Percentiles rank a stretch among this genome's conserved stretches.
Evolutionary conservation across 148 eudicot species (phyloP).

Genomic region (Dianthus caryophyllus): DNA sequence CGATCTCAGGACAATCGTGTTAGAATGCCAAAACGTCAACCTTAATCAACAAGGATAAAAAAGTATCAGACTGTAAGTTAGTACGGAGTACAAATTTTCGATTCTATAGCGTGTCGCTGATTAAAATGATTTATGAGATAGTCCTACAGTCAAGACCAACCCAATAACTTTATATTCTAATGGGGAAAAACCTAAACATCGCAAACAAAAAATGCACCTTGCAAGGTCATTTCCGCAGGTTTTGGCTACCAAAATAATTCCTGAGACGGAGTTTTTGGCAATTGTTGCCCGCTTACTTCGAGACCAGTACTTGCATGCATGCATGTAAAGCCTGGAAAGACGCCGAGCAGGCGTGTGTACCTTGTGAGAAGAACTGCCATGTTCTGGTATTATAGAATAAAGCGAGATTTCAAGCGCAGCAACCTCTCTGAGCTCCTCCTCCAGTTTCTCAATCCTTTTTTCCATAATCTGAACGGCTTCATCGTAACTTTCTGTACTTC

Average conservation of each 20-base stretch:
- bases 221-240: conserved; percentile 84
- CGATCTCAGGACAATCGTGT: conserved; percentile 73
- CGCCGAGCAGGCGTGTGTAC: conserved; percentile 91
- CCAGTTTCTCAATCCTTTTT: conserved; percentile 60
- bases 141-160: too few species aligned
- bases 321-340: conserved; percentile 73
- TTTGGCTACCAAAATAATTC: conserved; percentile 72
- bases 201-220: conserved; percentile 41
- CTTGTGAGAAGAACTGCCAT: conserved; percentile 86
- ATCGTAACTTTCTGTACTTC: conserved; percentile 39
- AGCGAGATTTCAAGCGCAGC: conserved; percentile 85
- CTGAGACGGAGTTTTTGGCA: conserved; percentile 70
- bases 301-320: conserved; percentile 74
- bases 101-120: not conserved
- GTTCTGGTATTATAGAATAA: conserved; percentile 78
- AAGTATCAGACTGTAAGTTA: conserved; percentile 12
- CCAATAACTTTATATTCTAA: too few species aligned
- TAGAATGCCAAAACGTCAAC: conserved; percentile 90
- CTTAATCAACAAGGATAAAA: conserved; percentile 36
- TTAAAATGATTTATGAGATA: too few species aligned
- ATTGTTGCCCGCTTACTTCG: conserved; percentile 57
- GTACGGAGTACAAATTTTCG: too few species aligned
- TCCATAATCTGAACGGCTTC: conserved; percentile 56
- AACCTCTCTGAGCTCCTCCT: conserved; percentile 81
- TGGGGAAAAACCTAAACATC: too few species aligned